These are phyloP conservation scores for Thielaviopsis cerberus DNA, from an alignment of 2,329 filamentous ascomycete species.

Conservation along the genomic window DNA sequence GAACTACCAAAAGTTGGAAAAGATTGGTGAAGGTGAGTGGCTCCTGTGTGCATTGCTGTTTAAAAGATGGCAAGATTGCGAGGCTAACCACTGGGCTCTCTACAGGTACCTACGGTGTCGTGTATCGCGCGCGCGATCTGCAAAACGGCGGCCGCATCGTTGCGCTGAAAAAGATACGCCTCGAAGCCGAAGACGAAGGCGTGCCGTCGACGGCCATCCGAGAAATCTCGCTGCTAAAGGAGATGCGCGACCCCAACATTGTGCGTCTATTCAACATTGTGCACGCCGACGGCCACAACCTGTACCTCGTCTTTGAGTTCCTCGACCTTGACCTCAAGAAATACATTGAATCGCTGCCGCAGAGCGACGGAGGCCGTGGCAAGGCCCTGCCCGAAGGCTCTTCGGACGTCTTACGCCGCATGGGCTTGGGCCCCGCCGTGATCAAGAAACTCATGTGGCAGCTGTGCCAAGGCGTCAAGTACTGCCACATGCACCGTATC, in stretches of 20 bases:
- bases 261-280: constrained; percentile 80
- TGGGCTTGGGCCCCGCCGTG: constrained; percentile 62
- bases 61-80: too few species aligned
- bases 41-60: background rate
- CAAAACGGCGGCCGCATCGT: constrained; percentile 89
- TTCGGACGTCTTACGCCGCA: constrained; percentile 39
- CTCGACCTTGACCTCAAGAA: constrained; percentile 86
- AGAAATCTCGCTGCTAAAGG: constrained; percentile 83
- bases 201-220: constrained; percentile 85
- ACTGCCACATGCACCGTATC: constrained; percentile 76
- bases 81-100: constrained; percentile 1
- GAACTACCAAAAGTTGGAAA: constrained; percentile 92
- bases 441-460: constrained; percentile 89
- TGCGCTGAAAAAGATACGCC: constrained; percentile 84
- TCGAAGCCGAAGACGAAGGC: constrained; percentile 87
- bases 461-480: constrained; percentile 64
- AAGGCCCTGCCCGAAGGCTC: constrained; percentile 69
- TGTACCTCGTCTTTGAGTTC: constrained; percentile 85
- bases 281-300: constrained; percentile 83
- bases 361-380: constrained; percentile 66
- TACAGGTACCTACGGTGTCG: constrained; percentile 78
- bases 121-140: constrained; percentile 93
- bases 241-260: constrained; percentile 85
- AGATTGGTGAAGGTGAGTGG: constrained; percentile 71
- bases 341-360: constrained; percentile 82